These are phyloP conservation scores for Mrakia frigida DNA, from an alignment of 768 basidiomycete species.

Conservation along the genomic window DNA sequence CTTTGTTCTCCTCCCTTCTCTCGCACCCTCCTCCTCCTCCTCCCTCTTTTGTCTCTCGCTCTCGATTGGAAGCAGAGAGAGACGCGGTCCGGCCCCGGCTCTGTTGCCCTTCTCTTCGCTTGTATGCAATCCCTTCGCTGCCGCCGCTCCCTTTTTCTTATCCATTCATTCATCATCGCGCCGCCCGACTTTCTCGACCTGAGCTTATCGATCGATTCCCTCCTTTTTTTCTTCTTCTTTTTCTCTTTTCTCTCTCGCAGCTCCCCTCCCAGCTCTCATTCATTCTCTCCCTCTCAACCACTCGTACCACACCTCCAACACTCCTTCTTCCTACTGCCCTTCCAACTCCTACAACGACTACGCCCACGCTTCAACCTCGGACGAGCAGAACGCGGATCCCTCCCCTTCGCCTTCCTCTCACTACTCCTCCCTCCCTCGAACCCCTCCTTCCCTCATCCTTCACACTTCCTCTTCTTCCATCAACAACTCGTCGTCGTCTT, in stretches of 20 bases:
- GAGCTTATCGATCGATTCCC: background rate
- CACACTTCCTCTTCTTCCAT: background rate
- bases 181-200: too few species aligned
- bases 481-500: background rate
- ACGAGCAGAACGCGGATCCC: too few species aligned
- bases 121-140: background rate
- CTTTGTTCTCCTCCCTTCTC: constrained; percentile 8
- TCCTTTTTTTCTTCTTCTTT: background rate
- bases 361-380: background rate
- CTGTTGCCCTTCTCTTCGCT: background rate
- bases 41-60: background rate
- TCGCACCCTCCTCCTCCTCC: background rate
- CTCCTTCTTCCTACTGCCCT: background rate
- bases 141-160: background rate
- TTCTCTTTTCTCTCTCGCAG: background rate
- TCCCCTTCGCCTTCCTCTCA: constrained; percentile 20
- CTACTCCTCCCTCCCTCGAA: constrained; percentile 9
- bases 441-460: background rate
- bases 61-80: background rate
- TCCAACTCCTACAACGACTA: background rate
- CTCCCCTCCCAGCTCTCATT: constrained; percentile 11
- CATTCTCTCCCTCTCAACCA: constrained; percentile 7
- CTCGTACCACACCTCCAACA: constrained; percentile 5
- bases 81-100: background rate
- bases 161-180: background rate